These are phyloP conservation scores for Marchantia paleacea DNA, from an alignment of 225 moss, liverwort and hornwort genomes.

Conservation along the genomic window DNA sequence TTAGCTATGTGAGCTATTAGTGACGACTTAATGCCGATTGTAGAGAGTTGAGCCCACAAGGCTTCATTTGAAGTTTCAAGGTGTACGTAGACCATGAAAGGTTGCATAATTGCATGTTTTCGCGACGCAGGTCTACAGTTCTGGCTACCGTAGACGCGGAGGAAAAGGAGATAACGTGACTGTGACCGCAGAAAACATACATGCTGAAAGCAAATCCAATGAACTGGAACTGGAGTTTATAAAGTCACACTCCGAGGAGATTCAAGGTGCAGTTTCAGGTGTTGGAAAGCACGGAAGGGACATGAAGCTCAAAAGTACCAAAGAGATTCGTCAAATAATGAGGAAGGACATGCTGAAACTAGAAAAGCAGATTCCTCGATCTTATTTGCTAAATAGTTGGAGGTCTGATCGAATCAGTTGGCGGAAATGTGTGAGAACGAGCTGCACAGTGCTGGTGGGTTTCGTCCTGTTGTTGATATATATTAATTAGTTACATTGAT, in stretches of 20 bases:
- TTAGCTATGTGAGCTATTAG: no score
- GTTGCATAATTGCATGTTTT: neutral
- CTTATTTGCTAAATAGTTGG: constrained; percentile 43
- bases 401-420: constrained; percentile 36
- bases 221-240: constrained; percentile 10
- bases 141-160: constrained; percentile 43
- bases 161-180: constrained; percentile 24
- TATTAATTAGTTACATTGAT: neutral
- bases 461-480: neutral
- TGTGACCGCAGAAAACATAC: constrained; percentile 18
- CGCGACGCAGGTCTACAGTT: constrained; percentile 45
- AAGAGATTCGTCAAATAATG: constrained; percentile 49
- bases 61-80: neutral
- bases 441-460: constrained; percentile 52
- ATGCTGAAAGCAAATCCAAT: constrained; percentile 30
- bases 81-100: neutral
- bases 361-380: constrained; percentile 51
- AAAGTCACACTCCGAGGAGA: constrained; percentile 12
- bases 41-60: no score
- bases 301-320: constrained; percentile 32
- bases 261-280: constrained; percentile 12
- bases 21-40: neutral
- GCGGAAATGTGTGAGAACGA: constrained; percentile 49
- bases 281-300: constrained; percentile 33
- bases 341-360: constrained; percentile 56